Conservation (phyloP, 2,329 filamentous ascomycete genomes). For the Alternaria viburni region DNA sequence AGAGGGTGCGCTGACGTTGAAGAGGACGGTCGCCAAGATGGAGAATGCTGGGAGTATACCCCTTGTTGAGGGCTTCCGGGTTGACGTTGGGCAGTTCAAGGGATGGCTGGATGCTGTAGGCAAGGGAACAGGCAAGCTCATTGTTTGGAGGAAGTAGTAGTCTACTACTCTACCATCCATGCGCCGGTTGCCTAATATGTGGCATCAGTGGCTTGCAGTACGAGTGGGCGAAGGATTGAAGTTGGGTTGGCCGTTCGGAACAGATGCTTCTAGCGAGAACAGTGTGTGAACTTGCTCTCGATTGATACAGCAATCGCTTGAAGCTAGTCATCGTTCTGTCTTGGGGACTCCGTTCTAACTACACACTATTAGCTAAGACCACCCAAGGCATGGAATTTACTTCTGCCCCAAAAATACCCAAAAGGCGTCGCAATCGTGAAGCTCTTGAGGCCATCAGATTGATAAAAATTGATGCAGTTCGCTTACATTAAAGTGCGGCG, state of each 20-base stretch:
- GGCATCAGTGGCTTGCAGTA: background rate
- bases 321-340: background rate
- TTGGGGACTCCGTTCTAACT: background rate
- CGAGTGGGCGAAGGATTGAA: background rate
- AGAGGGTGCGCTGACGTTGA: constrained; percentile 12
- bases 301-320: background rate
- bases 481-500: background rate
- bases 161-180: background rate
- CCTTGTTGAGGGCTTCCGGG: constrained; percentile 28
- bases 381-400: background rate
- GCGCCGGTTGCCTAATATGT: background rate
- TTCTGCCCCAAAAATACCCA: background rate
- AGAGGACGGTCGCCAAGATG: constrained; percentile 23
- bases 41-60: constrained; percentile 26
- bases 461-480: fast-evolving
- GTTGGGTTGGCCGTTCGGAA: background rate
- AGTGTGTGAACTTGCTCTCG: background rate
- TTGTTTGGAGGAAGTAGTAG: constrained; percentile 40
- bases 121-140: constrained; percentile 29
- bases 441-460: background rate
- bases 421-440: background rate
- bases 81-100: constrained; percentile 23
- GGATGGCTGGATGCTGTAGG: constrained; percentile 30
- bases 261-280: background rate
- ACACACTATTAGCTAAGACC: background rate